Percentiles rank a stretch among this genome's conserved stretches.
These are phyloP conservation scores for Coemansia reversa DNA, from an alignment of 192 early-diverging fungal genomes.

Conservation along the genomic window DNA sequence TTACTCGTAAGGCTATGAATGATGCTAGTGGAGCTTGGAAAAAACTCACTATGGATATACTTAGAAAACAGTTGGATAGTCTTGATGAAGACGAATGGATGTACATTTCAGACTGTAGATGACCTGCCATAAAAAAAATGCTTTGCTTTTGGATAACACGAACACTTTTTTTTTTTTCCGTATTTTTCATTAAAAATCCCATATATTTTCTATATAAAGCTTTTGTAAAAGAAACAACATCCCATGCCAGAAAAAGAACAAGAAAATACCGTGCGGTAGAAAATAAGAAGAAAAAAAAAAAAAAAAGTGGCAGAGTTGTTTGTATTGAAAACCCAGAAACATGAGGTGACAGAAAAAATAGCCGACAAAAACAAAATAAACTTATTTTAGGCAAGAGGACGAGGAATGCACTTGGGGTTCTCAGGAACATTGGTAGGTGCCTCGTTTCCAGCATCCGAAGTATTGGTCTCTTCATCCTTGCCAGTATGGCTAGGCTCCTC, in stretches of 20 bases:
- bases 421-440: neutral
- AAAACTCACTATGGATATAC: slow-evolving; percentile 21
- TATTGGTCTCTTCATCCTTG: slow-evolving; percentile 2
- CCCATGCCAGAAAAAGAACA: neutral
- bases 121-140: too few relatives aligned
- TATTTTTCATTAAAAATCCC: slow-evolving; percentile 2
- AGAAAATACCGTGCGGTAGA: neutral
- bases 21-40: slow-evolving; percentile 24
- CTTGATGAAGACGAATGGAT: slow-evolving; percentile 44
- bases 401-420: slow-evolving; percentile 27
- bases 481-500: slow-evolving; percentile 5
- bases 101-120: slow-evolving; percentile 3
- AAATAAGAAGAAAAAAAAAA: neutral
- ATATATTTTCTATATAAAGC: too few relatives aligned
- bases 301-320: neutral
- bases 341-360: slow-evolving; percentile 1
- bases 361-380: neutral
- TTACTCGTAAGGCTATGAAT: slow-evolving; percentile 31
- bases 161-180: too few relatives aligned
- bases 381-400: slow-evolving; percentile 11
- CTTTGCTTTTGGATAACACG: too few relatives aligned
- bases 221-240: too few relatives aligned
- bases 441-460: neutral
- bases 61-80: slow-evolving; percentile 27
- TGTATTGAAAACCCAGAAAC: neutral